Percentiles rank a stretch among this genome's conserved stretches.
These are phyloP conservation scores for Euphorbia tirucalli DNA, from an alignment of 345 rosid genomes.

Conservation along the genomic window DNA sequence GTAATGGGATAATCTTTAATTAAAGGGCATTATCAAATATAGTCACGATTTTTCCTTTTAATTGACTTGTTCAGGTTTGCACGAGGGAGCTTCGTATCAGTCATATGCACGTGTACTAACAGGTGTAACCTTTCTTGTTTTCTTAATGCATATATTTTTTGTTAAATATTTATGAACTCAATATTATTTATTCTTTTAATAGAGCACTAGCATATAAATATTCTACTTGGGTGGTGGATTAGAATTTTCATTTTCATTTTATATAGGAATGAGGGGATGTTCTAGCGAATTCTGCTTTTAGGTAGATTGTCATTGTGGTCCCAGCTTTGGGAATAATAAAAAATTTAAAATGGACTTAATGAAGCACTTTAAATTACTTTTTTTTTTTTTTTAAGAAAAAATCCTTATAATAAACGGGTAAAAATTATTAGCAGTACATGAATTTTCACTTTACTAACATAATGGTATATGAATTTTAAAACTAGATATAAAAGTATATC, in stretches of 20 bases:
- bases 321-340: too few relatives aligned
- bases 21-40: too few relatives aligned
- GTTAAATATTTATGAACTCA: not conserved
- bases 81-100: conserved; percentile 23
- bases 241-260: not conserved
- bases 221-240: not conserved
- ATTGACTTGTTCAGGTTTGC: not conserved
- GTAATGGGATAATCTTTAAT: too few relatives aligned
- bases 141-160: not conserved
- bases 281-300: not conserved
- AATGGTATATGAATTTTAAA: too few relatives aligned
- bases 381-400: too few relatives aligned
- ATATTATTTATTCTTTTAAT: too few relatives aligned
- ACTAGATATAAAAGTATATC: too few relatives aligned
- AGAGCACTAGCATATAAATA: not conserved
- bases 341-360: not conserved
- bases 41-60: not conserved
- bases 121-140: not conserved
- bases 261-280: not conserved
- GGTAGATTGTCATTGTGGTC: not conserved
- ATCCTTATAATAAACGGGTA: too few relatives aligned
- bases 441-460: too few relatives aligned
- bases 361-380: too few relatives aligned
- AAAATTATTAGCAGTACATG: too few relatives aligned
- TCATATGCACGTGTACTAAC: conserved; percentile 20